A percentile compares a stretch with the other conserved stretches of the same genome.
Conservation (phyloP, 805 yeast species). For the Wickerhamomyces mucosus region DNA sequence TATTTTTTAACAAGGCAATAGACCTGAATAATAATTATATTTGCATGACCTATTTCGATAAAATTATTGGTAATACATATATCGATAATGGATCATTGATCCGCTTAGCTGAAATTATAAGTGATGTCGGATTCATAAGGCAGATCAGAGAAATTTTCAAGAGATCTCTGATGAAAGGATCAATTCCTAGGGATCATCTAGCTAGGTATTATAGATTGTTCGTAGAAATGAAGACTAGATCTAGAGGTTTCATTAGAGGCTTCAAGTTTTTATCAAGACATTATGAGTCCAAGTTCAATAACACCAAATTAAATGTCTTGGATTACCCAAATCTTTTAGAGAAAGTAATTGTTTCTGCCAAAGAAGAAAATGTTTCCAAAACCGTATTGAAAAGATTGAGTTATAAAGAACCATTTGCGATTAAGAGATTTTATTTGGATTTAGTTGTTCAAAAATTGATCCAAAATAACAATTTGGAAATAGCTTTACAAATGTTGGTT, state of each 20-base stretch:
- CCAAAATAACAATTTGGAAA: no score
- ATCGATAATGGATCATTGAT: conserved; percentile 11
- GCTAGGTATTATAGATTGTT: conserved; percentile 5
- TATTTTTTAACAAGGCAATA: conserved; percentile 8
- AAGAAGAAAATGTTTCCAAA: conserved; percentile 3
- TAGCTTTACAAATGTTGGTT: no score
- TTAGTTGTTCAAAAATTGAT: conserved; percentile 9
- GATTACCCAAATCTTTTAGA: conserved; percentile 12
- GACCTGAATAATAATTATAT: conserved; percentile 2
- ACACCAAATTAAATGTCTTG: conserved; percentile 3
- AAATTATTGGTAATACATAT: conserved; percentile 4
- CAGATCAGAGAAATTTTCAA: conserved; percentile 9
- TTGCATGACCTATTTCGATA: conserved; percentile 3
- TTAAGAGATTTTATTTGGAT: conserved; percentile 11
- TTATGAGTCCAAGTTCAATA: conserved; percentile 1
- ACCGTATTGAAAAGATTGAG: conserved; percentile 2
- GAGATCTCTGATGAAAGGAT: neutral
- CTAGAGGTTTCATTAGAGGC: conserved; percentile 6
- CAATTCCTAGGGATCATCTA: conserved; percentile 2
- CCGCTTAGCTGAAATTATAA: conserved; percentile 7
- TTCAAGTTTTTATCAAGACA: conserved; percentile 5
- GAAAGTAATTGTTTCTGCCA: conserved; percentile 4
- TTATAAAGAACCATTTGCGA: neutral
- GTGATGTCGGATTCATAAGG: conserved; percentile 1
- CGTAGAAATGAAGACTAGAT: conserved; percentile 6